Evolutionary conservation across 2,329 filamentous ascomycete genomes (phyloP).

Genomic region (Calonectria honghensis): DNA sequence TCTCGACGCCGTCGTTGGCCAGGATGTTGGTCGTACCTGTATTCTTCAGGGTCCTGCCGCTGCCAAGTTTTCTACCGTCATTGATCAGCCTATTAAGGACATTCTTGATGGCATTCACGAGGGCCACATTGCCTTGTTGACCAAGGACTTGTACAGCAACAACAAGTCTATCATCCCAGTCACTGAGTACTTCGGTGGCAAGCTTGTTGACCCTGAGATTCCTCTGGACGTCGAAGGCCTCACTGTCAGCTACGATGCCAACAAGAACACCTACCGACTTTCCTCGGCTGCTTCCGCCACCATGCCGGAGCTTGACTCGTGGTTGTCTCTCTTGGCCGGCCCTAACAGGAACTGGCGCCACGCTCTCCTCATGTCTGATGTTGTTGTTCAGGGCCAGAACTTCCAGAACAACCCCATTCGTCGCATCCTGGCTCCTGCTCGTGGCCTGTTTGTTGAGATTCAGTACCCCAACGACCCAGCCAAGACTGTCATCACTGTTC

Average conservation of each 20-base stretch:
- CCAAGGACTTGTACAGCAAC: slow-evolving; percentile 85
- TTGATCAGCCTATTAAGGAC: slow-evolving; percentile 95
- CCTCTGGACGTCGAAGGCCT: slow-evolving; percentile 90
- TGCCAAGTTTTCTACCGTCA: slow-evolving; percentile 89
- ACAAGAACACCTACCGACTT: slow-evolving; percentile 90
- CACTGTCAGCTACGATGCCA: slow-evolving; percentile 83
- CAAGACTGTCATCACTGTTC: slow-evolving; percentile 90
- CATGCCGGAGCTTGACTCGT: slow-evolving; percentile 87
- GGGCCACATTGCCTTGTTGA: slow-evolving; percentile 87
- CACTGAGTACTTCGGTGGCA: slow-evolving; percentile 96
- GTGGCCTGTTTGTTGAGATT: slow-evolving; percentile 93
- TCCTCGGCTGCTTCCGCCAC: slow-evolving; percentile 83
- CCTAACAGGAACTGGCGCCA: slow-evolving; percentile 93
- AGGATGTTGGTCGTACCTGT: slow-evolving; percentile 96
- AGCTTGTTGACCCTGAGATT: slow-evolving; percentile 82
- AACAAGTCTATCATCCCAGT: slow-evolving; percentile 85
- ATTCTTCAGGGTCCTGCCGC: slow-evolving; percentile 97
- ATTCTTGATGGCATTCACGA: slow-evolving; percentile 95
- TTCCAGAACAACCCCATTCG: slow-evolving; percentile 98
- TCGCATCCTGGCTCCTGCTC: slow-evolving; percentile 90
- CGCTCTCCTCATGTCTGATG: slow-evolving; percentile 93
- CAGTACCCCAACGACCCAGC: slow-evolving; percentile 85
- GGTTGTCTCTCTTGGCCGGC: slow-evolving; percentile 92
- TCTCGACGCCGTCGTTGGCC: slow-evolving; percentile 93
- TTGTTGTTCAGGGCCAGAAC: slow-evolving; percentile 95